Percentiles rank a stretch among this genome's conserved stretches.
phyloP scores from a whole-genome alignment of 2,329 filamentous ascomycete species.

The Karstenula rhodostoma region DNA sequence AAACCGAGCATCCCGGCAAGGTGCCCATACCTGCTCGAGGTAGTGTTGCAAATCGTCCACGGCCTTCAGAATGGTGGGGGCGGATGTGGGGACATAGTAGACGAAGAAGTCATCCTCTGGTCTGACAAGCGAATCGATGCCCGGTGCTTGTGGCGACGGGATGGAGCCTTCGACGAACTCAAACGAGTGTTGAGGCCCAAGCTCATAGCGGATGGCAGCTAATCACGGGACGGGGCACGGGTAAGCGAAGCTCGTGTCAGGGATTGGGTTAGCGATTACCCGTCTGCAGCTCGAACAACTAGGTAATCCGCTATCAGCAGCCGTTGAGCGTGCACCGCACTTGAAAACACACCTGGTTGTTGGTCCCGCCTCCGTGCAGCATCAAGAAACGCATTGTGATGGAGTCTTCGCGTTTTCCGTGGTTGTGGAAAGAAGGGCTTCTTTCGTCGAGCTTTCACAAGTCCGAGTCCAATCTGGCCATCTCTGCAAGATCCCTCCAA shows the following conservation, averaged over 20 bases:
- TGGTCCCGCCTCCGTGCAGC: conserved; percentile 3
- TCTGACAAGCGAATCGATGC: neutral
- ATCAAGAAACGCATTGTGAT: neutral
- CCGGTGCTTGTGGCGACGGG: neutral
- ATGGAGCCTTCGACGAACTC: conserved; percentile 1
- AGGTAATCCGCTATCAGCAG: neutral
- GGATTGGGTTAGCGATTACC: neutral
- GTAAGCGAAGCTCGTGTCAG: neutral
- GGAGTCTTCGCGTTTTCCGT: neutral
- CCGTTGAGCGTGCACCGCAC: neutral
- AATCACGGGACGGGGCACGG: neutral
- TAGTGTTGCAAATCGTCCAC: neutral
- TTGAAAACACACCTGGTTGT: neutral
- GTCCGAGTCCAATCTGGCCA: neutral
- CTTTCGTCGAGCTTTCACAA: neutral
- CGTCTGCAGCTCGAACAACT: conserved; percentile 2
- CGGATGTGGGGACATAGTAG: neutral
- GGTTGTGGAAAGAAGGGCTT: neutral
- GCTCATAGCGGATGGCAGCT: conserved; percentile 5
- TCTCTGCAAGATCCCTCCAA: no score
- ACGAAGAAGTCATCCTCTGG: neutral
- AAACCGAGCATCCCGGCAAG: neutral
- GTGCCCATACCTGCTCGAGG: neutral
- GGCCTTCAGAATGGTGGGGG: neutral
- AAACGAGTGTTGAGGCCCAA: neutral